phyloP scores from a whole-genome alignment of 2,329 filamentous ascomycete genomes.

The Gnomoniopsis smithogilvyi region DNA sequence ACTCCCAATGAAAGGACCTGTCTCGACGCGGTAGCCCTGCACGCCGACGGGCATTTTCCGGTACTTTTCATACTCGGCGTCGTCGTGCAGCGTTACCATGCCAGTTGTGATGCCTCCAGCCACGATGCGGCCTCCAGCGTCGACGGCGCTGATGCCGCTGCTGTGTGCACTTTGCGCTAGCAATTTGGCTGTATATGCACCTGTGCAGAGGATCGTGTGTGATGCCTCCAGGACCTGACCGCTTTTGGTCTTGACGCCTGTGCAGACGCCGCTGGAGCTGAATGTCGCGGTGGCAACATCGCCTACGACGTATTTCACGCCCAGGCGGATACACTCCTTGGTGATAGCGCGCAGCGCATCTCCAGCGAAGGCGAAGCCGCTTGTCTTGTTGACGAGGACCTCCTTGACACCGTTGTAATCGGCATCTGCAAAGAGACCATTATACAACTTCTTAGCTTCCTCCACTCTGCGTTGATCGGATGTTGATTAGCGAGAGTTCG shows the following conservation, averaged over 20 bases:
- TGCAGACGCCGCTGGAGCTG: constrained; percentile 39
- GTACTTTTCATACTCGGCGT: constrained; percentile 41
- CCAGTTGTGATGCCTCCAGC: constrained; percentile 59
- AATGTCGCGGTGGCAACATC: constrained; percentile 48
- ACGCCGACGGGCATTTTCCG: constrained; percentile 47
- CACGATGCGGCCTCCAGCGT: constrained; percentile 51
- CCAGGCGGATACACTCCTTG: constrained; percentile 46
- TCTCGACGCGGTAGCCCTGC: constrained; percentile 34
- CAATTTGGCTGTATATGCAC: constrained; percentile 55
- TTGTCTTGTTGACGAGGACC: constrained; percentile 58
- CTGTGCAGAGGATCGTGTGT: constrained; percentile 52
- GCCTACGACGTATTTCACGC: constrained; percentile 56
- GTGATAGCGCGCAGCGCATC: constrained; percentile 55
- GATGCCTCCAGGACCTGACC: constrained; percentile 45
- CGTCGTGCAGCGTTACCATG: constrained; percentile 47
- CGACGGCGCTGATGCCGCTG: constrained; percentile 44
- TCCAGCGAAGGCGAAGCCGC: constrained; percentile 62
- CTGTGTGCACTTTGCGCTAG: constrained; percentile 48
- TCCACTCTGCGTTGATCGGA: constrained; percentile 25
- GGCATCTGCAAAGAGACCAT: constrained; percentile 56
- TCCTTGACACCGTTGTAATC: constrained; percentile 58
- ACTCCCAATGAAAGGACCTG: constrained; percentile 51
- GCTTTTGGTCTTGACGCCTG: constrained; percentile 44
- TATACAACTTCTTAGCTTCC: constrained; percentile 47
- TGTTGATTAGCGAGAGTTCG: neutral